Evolutionary conservation across 2,329 filamentous ascomycete species (phyloP), one percentile per base, ranked within the genome.

Genomic region (Aureobasidium namibiae): DNA sequence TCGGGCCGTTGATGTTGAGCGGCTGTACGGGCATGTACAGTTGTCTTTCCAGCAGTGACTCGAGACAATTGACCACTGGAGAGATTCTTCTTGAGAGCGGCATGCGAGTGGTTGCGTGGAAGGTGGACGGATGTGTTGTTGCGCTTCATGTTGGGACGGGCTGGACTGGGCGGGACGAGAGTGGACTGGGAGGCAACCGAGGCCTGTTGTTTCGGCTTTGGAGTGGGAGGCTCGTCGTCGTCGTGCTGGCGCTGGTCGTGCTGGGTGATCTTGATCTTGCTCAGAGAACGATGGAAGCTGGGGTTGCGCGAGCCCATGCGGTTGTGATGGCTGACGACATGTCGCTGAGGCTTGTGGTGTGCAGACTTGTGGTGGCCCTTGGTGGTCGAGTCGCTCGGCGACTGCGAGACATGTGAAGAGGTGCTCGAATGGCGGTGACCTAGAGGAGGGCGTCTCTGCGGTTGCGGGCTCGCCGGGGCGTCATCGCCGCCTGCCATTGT

Each of bases 261-360:
- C 11, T 68, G 70, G 26, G 67, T 65, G 48, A 67, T 63, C 61
- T 72, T 74, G 65, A 63, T 68, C 59, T 75, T 75, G 68, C 70
- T 73, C 56, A 75, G 70, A 61, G 74, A 74, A 67, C 75, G 75
- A 63, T 73, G 72, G 57, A 69, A 66, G 31, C 74, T 75, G 13
- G 67, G 62, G 59, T 75, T 75, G 60, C 73, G 64, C 63, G 69
- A 70, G 61, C 63, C 66, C 61, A 75, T 66, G 66, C 73, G 72
- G 59, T 64, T 61, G 50, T 69, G 67, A 44, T 63, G 61, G 33
- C 61, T 72, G 42, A 74, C 73, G 62, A 75, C 71, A 67, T 75
- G 72, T 64, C 71, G 70, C 65, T 67, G 67, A 52, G 65, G 66
- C 61, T 74, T 73, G 65, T 68, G 67, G 61, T 68, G 68, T 60